Percentiles rank a stretch among this genome's conserved stretches.
phyloP scores from a whole-genome alignment of 441 rosid genomes.

The Sinapis alba region DNA sequence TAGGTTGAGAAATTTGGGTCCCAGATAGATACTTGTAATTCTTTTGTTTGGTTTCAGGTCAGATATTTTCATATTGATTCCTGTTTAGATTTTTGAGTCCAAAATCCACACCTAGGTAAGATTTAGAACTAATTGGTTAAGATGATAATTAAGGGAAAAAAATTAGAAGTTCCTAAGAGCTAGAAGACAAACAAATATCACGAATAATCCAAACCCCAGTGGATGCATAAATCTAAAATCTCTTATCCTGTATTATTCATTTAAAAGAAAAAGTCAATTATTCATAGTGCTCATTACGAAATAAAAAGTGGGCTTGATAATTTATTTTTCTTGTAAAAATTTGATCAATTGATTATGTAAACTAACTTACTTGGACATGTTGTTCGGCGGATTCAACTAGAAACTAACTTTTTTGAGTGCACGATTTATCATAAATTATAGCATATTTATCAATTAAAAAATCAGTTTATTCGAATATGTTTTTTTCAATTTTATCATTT shows the following conservation, averaged over 20 bases:
- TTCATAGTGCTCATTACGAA: background rate
- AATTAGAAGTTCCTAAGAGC: background rate
- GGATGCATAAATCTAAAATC: constrained; percentile 1
- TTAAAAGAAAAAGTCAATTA: background rate
- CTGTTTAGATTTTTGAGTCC: no score
- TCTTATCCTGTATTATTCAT: background rate
- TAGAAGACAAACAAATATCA: constrained; percentile 12
- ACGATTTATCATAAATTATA: background rate
- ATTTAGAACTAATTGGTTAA: background rate
- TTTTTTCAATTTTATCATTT: background rate
- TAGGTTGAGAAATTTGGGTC: no score
- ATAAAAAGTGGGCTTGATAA: background rate
- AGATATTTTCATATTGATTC: no score
- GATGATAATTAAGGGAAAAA: background rate
- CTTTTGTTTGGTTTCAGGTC: no score
- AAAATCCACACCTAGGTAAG: no score
- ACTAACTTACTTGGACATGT: background rate
- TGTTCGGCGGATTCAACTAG: constrained; percentile 18
- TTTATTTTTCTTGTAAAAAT: background rate
- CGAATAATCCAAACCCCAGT: constrained; percentile 14
- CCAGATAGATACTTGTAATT: no score
- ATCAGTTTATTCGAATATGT: background rate
- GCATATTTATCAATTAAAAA: background rate
- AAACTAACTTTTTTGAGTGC: constrained; percentile 8
- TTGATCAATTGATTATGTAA: background rate